Percentiles rank a stretch among this genome's conserved stretches.
phyloP scores from a whole-genome alignment of 495 filamentous ascomycete genomes.

The Neurospora tetrasperma region DNA sequence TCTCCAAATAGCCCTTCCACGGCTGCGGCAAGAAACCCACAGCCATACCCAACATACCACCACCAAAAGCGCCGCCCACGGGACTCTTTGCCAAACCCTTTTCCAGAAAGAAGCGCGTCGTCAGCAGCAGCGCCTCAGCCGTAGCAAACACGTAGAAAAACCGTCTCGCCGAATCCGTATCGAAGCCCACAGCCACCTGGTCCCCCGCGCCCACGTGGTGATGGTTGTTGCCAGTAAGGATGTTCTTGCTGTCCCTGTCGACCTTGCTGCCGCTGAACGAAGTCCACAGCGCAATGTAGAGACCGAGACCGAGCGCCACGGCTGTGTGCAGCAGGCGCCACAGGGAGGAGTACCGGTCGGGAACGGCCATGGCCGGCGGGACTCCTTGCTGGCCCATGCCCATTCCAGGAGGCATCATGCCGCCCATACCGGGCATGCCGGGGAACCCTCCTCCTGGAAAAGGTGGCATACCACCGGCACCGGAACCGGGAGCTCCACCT shows the following conservation, averaged over 20 bases:
- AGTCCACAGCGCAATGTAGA: conserved; percentile 58
- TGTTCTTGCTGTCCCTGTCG: conserved; percentile 24
- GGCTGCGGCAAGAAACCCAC: conserved; percentile 49
- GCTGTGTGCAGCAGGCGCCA: conserved; percentile 72
- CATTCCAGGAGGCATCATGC: conserved; percentile 2
- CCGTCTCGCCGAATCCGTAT: conserved; percentile 10
- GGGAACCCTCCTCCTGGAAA: conserved; percentile 2
- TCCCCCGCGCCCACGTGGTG: conserved; percentile 5
- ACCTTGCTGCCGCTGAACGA: conserved; percentile 50
- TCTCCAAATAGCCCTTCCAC: conserved; percentile 43
- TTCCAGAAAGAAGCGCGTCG: conserved; percentile 54
- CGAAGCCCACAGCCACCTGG: conserved; percentile 14
- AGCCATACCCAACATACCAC: conserved; percentile 49
- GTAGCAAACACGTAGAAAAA: conserved; percentile 73
- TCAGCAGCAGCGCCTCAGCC: conserved; percentile 63
- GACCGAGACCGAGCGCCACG: conserved; percentile 57
- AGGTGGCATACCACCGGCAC: conserved; percentile 11
- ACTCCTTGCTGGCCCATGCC: not conserved
- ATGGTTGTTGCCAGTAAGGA: not conserved
- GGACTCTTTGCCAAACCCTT: conserved; percentile 25
- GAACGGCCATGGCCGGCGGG: conserved; percentile 13
- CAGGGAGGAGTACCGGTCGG: conserved; percentile 41
- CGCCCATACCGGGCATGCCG: conserved; percentile 23
- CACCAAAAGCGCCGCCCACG: conserved; percentile 26
- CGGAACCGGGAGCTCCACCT: conserved; percentile 11